Evolutionary conservation across 2,329 filamentous ascomycete genomes (phyloP).

Genomic region (Scytalidium lignicola): DNA sequence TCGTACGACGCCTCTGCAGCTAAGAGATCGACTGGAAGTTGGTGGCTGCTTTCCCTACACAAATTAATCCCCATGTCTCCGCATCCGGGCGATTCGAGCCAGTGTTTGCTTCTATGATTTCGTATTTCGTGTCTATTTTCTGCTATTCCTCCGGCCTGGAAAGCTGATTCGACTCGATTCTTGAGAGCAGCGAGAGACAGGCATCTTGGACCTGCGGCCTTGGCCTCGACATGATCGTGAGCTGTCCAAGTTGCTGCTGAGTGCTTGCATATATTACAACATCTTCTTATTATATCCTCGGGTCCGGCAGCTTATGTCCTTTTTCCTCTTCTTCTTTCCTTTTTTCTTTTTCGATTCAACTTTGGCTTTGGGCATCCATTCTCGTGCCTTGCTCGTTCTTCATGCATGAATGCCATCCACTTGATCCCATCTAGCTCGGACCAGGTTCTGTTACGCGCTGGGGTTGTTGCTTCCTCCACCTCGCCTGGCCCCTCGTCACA

Average conservation of each 20-base stretch:
- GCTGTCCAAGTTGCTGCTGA: too few relatives aligned
- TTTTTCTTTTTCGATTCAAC: too few relatives aligned
- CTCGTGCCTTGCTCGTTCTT: neutral
- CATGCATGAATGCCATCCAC: neutral
- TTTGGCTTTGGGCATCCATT: too few relatives aligned
- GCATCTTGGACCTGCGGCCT: neutral
- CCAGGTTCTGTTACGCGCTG: constrained; percentile 10
- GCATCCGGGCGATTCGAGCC: neutral
- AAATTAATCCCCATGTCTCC: neutral
- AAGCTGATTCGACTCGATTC: neutral
- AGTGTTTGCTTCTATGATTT: neutral
- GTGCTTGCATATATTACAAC: too few relatives aligned
- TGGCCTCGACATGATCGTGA: too few relatives aligned
- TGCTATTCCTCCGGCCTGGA: neutral
- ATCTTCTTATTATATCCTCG: too few relatives aligned
- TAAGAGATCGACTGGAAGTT: too few relatives aligned
- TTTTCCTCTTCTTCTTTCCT: too few relatives aligned
- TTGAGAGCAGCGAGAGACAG: neutral
- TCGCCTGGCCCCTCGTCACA: neutral
- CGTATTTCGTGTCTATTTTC: neutral
- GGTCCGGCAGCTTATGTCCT: too few relatives aligned
- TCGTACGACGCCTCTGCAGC: too few relatives aligned
- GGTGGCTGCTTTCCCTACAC: neutral
- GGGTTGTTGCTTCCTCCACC: constrained; percentile 2
- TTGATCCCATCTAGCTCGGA: neutral